These are phyloP conservation scores for Rickenella mellea DNA, from an alignment of 768 basidiomycete species.

Conservation along the genomic window DNA sequence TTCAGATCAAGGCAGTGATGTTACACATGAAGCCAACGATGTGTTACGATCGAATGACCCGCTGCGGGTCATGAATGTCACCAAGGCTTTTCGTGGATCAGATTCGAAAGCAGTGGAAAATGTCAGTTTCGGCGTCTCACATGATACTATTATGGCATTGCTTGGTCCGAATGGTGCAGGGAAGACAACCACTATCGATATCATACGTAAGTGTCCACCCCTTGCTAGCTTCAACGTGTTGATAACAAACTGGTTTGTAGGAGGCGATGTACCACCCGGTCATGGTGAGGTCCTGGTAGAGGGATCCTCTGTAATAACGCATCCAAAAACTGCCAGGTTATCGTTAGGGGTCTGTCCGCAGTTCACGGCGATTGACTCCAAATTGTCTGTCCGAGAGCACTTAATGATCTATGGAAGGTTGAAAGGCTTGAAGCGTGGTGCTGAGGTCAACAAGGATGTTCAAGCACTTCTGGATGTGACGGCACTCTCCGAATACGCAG, in stretches of 20 bases:
- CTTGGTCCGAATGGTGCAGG: conserved; percentile 81
- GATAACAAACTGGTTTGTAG: conserved; percentile 22
- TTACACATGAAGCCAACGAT: conserved; percentile 40
- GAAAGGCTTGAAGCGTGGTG: conserved; percentile 50
- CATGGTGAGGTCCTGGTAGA: conserved; percentile 61
- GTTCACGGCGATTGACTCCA: conserved; percentile 73
- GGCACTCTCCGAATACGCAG: conserved; percentile 48
- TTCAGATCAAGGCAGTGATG: no score
- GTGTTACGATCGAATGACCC: conserved; percentile 42
- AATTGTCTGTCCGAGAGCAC: conserved; percentile 73
- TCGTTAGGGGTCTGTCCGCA: conserved; percentile 78
- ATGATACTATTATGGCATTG: conserved; percentile 59
- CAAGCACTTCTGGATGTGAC: conserved; percentile 49
- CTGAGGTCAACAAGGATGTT: conserved; percentile 43
- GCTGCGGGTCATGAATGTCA: conserved; percentile 54
- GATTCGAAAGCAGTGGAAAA: conserved; percentile 53
- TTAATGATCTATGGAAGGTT: conserved; percentile 61
- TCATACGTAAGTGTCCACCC: conserved; percentile 48
- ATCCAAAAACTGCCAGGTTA: conserved; percentile 54
- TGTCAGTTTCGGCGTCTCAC: conserved; percentile 57
- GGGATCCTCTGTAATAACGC: conserved; percentile 53
- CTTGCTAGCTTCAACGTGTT: background rate
- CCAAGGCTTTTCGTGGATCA: conserved; percentile 42
- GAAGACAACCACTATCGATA: conserved; percentile 75
- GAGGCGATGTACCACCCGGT: conserved; percentile 61